Conservation (phyloP, 331 rosid species). For the Acacia pycnantha region DNA sequence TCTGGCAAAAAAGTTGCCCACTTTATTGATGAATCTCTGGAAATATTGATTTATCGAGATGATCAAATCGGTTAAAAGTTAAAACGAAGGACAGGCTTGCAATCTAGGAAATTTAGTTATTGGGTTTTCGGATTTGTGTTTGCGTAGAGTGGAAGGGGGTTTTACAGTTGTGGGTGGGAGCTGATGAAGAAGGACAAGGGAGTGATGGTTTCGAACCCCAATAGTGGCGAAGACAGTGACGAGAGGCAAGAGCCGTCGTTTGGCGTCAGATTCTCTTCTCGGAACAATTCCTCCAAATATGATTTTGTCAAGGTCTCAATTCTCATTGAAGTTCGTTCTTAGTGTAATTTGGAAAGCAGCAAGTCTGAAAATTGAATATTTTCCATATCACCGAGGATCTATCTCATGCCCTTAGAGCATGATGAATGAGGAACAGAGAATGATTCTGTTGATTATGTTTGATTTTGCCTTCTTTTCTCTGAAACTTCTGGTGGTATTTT, state of each 20-base stretch:
- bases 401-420: background rate
- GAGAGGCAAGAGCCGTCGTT: conserved; percentile 40
- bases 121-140: background rate
- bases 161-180: conserved; percentile 19
- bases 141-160: background rate
- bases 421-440: background rate
- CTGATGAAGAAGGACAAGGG: conserved; percentile 50
- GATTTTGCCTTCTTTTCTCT: background rate
- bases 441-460: background rate
- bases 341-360: background rate
- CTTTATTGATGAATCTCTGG: background rate
- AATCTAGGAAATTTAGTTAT: background rate
- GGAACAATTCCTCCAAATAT: conserved; percentile 89
- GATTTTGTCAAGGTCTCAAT: conserved; percentile 83
- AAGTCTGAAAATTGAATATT: background rate
- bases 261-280: conserved; percentile 58
- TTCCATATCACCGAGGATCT: background rate
- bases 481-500: background rate
- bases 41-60: background rate
- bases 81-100: background rate
- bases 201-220: conserved; percentile 23
- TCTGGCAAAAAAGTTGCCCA: background rate
- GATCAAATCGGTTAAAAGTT: background rate
- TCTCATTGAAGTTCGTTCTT: background rate
- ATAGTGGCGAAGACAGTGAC: conserved; percentile 41